phyloP scores from a whole-genome alignment of 2,329 filamentous ascomycete genomes.

The Talaromyces sp. region DNA sequence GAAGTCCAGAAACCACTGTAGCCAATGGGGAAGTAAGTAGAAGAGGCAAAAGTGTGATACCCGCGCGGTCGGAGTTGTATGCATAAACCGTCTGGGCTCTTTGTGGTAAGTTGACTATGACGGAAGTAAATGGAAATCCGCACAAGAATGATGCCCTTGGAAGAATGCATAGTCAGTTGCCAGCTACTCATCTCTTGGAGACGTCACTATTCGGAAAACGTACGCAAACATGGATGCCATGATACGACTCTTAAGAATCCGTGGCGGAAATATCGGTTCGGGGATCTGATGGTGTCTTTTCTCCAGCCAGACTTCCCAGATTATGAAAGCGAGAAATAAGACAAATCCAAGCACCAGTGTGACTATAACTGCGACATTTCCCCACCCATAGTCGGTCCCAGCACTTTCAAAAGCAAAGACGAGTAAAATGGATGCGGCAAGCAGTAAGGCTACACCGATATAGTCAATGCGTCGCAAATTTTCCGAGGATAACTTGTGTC shows the following conservation, averaged over 20 bases:
- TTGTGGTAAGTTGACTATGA: conserved; percentile 33
- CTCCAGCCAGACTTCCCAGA: conserved; percentile 27
- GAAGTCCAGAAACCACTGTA: conserved; percentile 26
- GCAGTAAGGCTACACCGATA: conserved; percentile 25
- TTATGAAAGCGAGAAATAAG: background rate
- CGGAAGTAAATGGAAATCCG: conserved; percentile 8
- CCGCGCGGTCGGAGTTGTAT: conserved; percentile 26
- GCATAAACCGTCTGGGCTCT: conserved; percentile 33
- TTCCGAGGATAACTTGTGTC: conserved; percentile 3
- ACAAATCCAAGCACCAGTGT: conserved; percentile 1
- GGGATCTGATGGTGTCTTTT: conserved; percentile 19
- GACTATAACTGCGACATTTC: conserved; percentile 11
- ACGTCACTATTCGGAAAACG: conserved; percentile 13
- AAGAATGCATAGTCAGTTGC: background rate
- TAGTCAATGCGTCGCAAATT: conserved; percentile 26
- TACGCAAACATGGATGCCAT: conserved; percentile 32
- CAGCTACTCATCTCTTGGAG: too few species aligned
- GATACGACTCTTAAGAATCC: conserved; percentile 28
- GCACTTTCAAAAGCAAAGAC: conserved; percentile 18
- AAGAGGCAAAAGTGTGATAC: conserved; percentile 31
- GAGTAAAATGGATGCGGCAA: conserved; percentile 16
- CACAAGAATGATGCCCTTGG: conserved; percentile 24
- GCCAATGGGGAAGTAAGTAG: conserved; percentile 26
- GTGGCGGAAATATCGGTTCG: conserved; percentile 34
- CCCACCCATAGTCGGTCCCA: conserved; percentile 16